Conservation (phyloP, 225 moss, liverwort and hornwort genomes). For the Sphagnum contortum region DNA sequence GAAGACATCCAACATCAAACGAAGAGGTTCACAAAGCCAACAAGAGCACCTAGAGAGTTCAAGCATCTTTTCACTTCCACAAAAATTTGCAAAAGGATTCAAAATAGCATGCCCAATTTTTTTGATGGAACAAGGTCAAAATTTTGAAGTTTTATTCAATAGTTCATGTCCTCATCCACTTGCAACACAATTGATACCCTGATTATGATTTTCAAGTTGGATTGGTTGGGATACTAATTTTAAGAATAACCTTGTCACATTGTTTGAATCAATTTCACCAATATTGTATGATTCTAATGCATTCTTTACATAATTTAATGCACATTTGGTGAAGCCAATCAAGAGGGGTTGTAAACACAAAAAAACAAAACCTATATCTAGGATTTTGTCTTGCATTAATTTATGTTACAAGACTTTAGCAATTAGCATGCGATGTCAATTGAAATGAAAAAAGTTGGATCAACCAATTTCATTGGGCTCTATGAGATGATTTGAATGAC, state of each 20-base stretch:
- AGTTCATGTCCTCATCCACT: too few species aligned
- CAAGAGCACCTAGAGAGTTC: too few species aligned
- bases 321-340: conserved; percentile 3
- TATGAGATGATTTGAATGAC: conserved; percentile 5
- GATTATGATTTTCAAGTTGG: too few species aligned
- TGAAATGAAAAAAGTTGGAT: conserved; percentile 2
- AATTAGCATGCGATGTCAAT: background rate
- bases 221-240: background rate
- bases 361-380: background rate
- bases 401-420: background rate
- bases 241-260: background rate
- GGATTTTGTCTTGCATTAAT: background rate
- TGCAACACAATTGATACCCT: too few species aligned
- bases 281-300: background rate
- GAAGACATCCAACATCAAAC: too few species aligned
- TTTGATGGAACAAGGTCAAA: too few species aligned
- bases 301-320: background rate
- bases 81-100: too few species aligned
- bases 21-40: too few species aligned
- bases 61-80: too few species aligned
- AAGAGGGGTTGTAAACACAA: background rate
- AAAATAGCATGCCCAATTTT: too few species aligned
- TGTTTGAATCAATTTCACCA: background rate
- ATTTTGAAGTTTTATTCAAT: too few species aligned
- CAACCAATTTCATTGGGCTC: background rate